Percentiles rank a stretch among this genome's conserved stretches.
Conservation (phyloP, 1,139 yeast genomes). For the Hyphopichia pseudoburtonii region DNA sequence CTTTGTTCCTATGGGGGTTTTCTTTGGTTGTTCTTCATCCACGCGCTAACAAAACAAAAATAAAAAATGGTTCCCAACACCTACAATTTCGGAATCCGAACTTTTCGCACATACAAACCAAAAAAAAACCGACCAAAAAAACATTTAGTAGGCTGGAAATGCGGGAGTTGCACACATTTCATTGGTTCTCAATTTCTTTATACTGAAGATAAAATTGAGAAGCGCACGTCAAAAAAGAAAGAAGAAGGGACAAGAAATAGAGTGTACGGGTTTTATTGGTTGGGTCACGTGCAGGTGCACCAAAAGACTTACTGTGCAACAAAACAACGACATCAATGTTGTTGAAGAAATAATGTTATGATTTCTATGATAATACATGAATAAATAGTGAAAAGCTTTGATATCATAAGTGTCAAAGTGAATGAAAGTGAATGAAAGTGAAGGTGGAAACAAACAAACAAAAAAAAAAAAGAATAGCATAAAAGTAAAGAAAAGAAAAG, state of each 20-base stretch:
- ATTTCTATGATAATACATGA: not conserved
- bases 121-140: too few relatives aligned
- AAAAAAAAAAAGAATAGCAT: not conserved
- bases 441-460: not conserved
- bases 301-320: conserved; percentile 7
- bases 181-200: conserved; percentile 20
- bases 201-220: not conserved
- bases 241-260: too few relatives aligned
- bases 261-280: too few relatives aligned
- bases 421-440: not conserved
- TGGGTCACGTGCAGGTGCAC: too few relatives aligned
- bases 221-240: not conserved
- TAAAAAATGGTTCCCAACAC: too few relatives aligned
- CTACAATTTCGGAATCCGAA: conserved; percentile 9
- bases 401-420: too few relatives aligned
- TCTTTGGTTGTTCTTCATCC: too few relatives aligned
- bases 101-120: too few relatives aligned
- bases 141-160: too few relatives aligned
- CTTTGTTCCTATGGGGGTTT: not conserved
- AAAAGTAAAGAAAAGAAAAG: not conserved
- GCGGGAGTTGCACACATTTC: conserved; percentile 17
- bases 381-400: not conserved
- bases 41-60: too few relatives aligned
- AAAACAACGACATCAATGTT: too few relatives aligned
- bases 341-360: not conserved